A percentile compares a stretch with the other conserved stretches of the same genome.
Evolutionary conservation across 257 asterid species (phyloP).

Genomic region (Agastache rugosa): DNA sequence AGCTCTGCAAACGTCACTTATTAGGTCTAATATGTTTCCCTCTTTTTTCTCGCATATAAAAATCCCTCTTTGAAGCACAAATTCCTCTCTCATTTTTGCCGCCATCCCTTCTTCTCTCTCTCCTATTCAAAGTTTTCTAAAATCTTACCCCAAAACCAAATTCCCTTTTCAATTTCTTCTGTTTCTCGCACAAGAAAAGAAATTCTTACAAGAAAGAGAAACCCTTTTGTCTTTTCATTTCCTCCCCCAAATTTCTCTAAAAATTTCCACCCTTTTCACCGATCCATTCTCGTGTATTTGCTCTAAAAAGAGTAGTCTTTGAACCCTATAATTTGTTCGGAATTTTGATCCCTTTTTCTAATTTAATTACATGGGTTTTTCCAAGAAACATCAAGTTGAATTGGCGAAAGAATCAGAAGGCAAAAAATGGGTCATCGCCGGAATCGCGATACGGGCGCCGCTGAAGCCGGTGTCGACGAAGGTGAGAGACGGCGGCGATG

Average conservation of each 20-base stretch:
- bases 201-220: conserved; percentile 17
- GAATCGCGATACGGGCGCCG: conserved; percentile 63
- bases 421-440: conserved; percentile 70
- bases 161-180: conserved; percentile 18
- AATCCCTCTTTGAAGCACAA: conserved; percentile 32
- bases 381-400: conserved; percentile 62
- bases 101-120: conserved; percentile 49
- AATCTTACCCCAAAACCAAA: background rate
- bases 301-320: conserved; percentile 26
- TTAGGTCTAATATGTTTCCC: conserved; percentile 35
- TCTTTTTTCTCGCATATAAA: conserved; percentile 16
- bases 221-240: conserved; percentile 47
- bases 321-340: conserved; percentile 9
- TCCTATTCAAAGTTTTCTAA: background rate
- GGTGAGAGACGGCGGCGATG: conserved; percentile 44
- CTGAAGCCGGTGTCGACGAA: conserved; percentile 59
- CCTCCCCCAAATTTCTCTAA: conserved; percentile 34
- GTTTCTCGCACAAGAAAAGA: background rate
- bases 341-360: background rate
- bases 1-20: conserved; percentile 6
- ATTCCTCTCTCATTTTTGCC: conserved; percentile 61
- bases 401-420: conserved; percentile 54
- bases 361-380: conserved; percentile 54
- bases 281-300: background rate
- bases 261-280: conserved; percentile 26